Percentiles rank a stretch among this genome's conserved stretches.
phyloP scores from a whole-genome alignment of 345 rosid species.

The Syzygium jambos region DNA sequence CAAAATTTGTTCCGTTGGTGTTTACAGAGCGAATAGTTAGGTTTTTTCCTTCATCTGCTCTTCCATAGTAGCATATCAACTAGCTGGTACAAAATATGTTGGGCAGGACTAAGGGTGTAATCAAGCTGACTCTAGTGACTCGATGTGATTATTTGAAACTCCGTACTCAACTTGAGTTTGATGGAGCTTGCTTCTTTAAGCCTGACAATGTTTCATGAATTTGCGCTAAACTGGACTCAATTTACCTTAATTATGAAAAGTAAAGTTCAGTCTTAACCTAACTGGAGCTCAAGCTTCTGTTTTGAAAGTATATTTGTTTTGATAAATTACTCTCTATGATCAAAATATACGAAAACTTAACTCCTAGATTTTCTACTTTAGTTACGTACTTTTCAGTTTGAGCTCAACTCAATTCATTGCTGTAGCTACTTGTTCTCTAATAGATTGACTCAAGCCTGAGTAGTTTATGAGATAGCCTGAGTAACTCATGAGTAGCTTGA shows the following conservation, averaged over 20 bases:
- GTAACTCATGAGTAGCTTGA: neutral
- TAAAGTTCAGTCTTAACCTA: neutral
- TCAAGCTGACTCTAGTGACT: neutral
- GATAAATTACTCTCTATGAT: neutral
- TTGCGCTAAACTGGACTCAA: neutral
- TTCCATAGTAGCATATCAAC: neutral
- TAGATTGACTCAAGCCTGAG: neutral
- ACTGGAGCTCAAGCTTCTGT: neutral
- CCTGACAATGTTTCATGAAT: neutral
- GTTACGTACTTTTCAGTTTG: neutral
- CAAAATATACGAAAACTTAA: neutral
- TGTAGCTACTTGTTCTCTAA: neutral
- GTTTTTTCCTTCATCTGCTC: neutral
- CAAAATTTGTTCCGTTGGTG: neutral
- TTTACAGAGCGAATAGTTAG: neutral
- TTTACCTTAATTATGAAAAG: neutral
- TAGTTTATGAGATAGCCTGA: neutral
- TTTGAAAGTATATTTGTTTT: neutral
- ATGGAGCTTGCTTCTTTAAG: neutral
- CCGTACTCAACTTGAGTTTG: neutral
- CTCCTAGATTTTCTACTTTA: neutral
- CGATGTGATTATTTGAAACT: neutral
- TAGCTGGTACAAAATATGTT: neutral
- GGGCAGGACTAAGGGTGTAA: neutral
- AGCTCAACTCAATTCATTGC: neutral